Conservation (phyloP, 2,329 filamentous ascomycete genomes). For the Xenosphaeropsis pyriputrescens region DNA sequence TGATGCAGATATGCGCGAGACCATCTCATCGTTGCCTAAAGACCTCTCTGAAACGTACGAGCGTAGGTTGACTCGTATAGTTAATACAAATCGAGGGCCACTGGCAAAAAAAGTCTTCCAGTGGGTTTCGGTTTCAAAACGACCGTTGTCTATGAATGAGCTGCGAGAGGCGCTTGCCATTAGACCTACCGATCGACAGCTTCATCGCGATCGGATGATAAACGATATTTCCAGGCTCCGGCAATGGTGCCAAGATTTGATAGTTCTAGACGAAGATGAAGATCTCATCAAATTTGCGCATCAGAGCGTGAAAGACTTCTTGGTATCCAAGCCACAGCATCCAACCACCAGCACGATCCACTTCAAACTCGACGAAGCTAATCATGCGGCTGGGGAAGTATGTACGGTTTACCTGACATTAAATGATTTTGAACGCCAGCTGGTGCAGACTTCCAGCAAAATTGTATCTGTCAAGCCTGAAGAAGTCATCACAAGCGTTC, state of each 20-base stretch:
- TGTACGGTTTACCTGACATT: constrained; percentile 25
- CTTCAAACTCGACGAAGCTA: constrained; percentile 12
- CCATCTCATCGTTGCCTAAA: constrained; percentile 17
- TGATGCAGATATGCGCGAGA: constrained; percentile 17
- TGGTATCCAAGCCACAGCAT: constrained; percentile 7
- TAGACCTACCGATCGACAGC: constrained; percentile 15
- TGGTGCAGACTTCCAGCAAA: constrained; percentile 6
- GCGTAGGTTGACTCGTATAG: constrained; percentile 14
- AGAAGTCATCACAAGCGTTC: background rate
- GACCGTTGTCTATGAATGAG: constrained; percentile 20
- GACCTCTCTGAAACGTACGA: constrained; percentile 16
- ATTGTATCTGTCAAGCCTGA: constrained; percentile 1
- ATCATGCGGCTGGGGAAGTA: constrained; percentile 19
- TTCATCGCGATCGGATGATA: constrained; percentile 9
- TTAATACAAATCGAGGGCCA: constrained; percentile 8
- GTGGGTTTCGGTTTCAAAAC: constrained; percentile 19
- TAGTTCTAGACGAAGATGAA: constrained; percentile 18
- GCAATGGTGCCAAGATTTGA: constrained; percentile 19
- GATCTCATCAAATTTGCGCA: constrained; percentile 20
- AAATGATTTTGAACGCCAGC: constrained; percentile 21
- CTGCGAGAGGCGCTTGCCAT: constrained; percentile 22
- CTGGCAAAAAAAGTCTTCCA: constrained; percentile 13
- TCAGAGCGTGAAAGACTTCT: constrained; percentile 17
- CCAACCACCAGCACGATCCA: constrained; percentile 8
- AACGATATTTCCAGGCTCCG: constrained; percentile 16